Evolutionary conservation across 805 yeast species (phyloP).

Genomic region (Saccharomycopsis vini): DNA sequence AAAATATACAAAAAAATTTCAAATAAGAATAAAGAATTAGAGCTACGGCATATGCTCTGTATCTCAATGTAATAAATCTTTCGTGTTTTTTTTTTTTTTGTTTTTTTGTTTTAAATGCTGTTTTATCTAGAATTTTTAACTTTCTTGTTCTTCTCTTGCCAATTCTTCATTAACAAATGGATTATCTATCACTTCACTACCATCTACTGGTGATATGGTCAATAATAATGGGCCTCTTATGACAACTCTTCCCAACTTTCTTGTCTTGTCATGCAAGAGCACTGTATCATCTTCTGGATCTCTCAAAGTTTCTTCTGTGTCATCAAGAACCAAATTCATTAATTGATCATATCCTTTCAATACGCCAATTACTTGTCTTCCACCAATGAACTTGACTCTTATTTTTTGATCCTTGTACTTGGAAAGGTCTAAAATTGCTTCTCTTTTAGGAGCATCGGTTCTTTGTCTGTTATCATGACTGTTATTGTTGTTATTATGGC

Average conservation of each 20-base stretch:
- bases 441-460: conserved; percentile 77
- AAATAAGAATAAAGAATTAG: too few species aligned
- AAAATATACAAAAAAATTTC: too few species aligned
- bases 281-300: conserved; percentile 57
- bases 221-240: conserved; percentile 78
- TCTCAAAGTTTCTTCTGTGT: conserved; percentile 56
- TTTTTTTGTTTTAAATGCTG: background rate
- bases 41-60: too few species aligned
- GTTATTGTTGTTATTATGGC: conserved; percentile 14
- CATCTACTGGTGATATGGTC: conserved; percentile 64
- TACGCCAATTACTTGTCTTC: conserved; percentile 72
- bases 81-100: background rate
- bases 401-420: conserved; percentile 67
- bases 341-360: conserved; percentile 79
- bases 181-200: conserved; percentile 60
- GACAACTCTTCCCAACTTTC: conserved; percentile 70
- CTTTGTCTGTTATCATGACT: conserved; percentile 26
- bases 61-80: too few species aligned
- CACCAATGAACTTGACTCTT: conserved; percentile 75
- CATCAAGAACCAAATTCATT: conserved; percentile 70
- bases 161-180: conserved; percentile 36
- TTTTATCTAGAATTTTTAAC: background rate
- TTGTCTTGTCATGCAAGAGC: conserved; percentile 42
- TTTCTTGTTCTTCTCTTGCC: background rate
- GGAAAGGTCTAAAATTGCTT: conserved; percentile 75